Conservation (phyloP, 2,329 filamentous ascomycete genomes). For the Fusarium burgessii region DNA sequence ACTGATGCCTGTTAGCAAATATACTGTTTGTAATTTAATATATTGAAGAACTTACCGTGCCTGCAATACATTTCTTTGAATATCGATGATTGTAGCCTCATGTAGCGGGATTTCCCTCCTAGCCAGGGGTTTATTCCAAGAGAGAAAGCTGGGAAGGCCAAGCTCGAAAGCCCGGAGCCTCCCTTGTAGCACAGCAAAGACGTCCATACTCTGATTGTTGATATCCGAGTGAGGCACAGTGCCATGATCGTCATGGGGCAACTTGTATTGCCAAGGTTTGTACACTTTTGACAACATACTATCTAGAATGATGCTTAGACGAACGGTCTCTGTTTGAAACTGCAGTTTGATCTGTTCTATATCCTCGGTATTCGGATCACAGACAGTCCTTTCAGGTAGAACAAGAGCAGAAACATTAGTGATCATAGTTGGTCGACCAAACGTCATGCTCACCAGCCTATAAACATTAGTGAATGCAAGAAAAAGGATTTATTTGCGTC, state of each 20-base stretch:
- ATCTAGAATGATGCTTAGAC: not conserved
- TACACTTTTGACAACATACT: not conserved
- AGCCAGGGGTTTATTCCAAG: not conserved
- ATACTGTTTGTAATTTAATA: no score
- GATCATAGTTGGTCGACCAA: not conserved
- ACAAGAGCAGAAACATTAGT: not conserved
- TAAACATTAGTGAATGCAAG: fast-evolving
- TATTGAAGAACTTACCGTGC: not conserved
- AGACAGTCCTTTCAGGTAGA: not conserved
- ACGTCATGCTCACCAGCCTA: conserved; percentile 1
- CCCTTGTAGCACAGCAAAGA: not conserved
- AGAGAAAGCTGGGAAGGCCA: not conserved
- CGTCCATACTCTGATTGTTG: not conserved
- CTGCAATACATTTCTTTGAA: not conserved
- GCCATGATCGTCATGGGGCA: not conserved
- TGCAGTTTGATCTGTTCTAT: not conserved
- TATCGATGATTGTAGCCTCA: not conserved
- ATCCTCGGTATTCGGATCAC: fast-evolving
- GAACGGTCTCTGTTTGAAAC: not conserved
- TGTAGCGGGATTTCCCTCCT: not conserved
- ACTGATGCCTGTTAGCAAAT: not conserved
- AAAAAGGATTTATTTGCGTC: not conserved
- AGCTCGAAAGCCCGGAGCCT: not conserved
- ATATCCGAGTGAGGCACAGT: not conserved
- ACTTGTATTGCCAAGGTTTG: not conserved